Evolutionary conservation across 1,284 basidiomycete genomes (phyloP).

Genomic region (Apiotrichum sp.): DNA sequence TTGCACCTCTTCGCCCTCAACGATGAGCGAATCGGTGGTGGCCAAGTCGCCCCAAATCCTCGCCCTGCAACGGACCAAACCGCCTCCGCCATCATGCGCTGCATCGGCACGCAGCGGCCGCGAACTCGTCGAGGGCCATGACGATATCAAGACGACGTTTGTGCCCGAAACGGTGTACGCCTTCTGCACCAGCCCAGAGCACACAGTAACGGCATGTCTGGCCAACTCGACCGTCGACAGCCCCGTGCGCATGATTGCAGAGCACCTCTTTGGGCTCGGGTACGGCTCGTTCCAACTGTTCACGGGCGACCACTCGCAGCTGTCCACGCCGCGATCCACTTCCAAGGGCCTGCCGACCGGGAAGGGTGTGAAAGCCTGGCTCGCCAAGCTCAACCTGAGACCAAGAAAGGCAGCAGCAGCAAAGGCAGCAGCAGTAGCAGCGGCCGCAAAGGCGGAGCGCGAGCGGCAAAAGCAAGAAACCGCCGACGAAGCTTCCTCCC

Average conservation of each 20-base stretch:
- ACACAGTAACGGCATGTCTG: conserved; percentile 14
- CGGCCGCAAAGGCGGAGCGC: not conserved
- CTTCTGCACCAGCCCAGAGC: conserved; percentile 14
- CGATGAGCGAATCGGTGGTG: not conserved
- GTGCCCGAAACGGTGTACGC: conserved; percentile 14
- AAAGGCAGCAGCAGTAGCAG: not conserved
- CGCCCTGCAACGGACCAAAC: not conserved
- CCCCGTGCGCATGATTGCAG: conserved; percentile 20
- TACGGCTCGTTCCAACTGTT: conserved; percentile 15
- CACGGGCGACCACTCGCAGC: conserved; percentile 3
- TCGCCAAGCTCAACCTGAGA: conserved; percentile 6
- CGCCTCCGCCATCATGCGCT: conserved; percentile 1
- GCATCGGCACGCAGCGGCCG: conserved; percentile 9
- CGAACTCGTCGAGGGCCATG: conserved; percentile 12
- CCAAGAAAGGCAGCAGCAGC: not conserved
- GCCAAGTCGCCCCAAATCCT: not conserved
- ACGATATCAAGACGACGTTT: conserved; percentile 10
- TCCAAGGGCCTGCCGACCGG: not conserved
- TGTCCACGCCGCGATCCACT: not conserved
- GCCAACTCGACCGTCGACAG: conserved; percentile 20
- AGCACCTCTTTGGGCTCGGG: conserved; percentile 19
- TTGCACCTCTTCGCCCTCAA: not conserved
- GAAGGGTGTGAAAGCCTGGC: conserved; percentile 6
- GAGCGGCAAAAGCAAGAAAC: not conserved
- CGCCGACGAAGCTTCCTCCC: conserved; percentile 1